Base-by-base conservation (phyloP, 352 stramenopile genomes). In the Phytophthora pinifolia region DNA sequence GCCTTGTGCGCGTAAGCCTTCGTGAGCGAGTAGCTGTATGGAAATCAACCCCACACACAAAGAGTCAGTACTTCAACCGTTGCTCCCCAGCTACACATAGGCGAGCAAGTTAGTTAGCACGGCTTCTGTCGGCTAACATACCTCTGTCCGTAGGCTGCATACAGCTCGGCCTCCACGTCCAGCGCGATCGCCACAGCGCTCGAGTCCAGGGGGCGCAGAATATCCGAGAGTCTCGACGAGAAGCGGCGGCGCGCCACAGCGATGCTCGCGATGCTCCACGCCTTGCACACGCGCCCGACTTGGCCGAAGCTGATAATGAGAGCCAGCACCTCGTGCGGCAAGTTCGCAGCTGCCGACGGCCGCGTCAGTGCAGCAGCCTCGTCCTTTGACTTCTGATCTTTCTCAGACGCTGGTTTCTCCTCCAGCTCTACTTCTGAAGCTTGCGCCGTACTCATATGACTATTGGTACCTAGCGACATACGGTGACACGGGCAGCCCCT, bases 1-100 rank as follows among this genome's bases (percentile, higher is more conserved):
- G 82, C 84, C 57, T 91, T 91, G 49, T 92, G 80, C 2, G 72
- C 79, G 54, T 94, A 94, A 7, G 74, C 70, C 49, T 90, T 94
- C 6, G 84, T 78, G 9, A 94, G 50, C 6, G 76, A 79, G 37
- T 73, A 86, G 36, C 82, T 88, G 46, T n/a, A 45, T 39, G 7
- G 45, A 18, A 35, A 29, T 6, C 2, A 20, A 10, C 17, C 50
- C n/a, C n/a, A 62, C 12, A 41, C 9, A 46, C 22, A 32, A 22
- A 14, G 8, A 12, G 7, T 52, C 39, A 49, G 25, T 44, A 47
- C 17, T 9, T 22, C 9, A 29, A 29, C 6, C 5, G 6, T 1
- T 34, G 27, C 1, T 17, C 9, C 37, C 15, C 6, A 12, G 41
- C 29, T 29, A 33, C 44, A 31, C 13, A 41, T 4, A 27, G 22